Evolutionary conservation across 2,329 filamentous ascomycete genomes (phyloP).

Genomic region (Sphaceloma murrayae): DNA sequence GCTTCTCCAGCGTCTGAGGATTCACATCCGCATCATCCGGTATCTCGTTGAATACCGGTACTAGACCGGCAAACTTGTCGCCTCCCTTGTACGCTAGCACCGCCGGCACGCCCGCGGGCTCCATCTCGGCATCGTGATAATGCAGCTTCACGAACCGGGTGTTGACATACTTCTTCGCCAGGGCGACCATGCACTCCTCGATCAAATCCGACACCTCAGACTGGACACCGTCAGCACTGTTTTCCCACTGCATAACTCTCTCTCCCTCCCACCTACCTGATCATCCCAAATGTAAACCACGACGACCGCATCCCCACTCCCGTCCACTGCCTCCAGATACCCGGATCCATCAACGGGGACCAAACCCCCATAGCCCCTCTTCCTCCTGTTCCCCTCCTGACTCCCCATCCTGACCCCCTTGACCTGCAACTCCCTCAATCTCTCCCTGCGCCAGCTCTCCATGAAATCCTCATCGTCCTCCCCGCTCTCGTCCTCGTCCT

Average conservation of each 20-base stretch:
- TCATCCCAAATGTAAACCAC: slow-evolving; percentile 91
- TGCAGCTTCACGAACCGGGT: slow-evolving; percentile 86
- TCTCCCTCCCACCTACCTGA: slow-evolving; percentile 58
- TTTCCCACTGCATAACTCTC: too few species aligned
- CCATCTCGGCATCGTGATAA: slow-evolving; percentile 88
- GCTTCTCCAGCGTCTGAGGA: slow-evolving; percentile 47
- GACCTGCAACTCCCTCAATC: slow-evolving; percentile 61
- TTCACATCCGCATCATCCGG: slow-evolving; percentile 49
- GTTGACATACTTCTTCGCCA: slow-evolving; percentile 61
- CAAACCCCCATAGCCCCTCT: slow-evolving; percentile 63
- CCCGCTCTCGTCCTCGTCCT: slow-evolving; percentile 37
- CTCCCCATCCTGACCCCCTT: slow-evolving; percentile 1
- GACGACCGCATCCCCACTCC: slow-evolving; percentile 68
- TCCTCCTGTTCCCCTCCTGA: slow-evolving; percentile 16
- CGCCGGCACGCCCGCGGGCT: slow-evolving; percentile 76
- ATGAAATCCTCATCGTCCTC: slow-evolving; percentile 74
- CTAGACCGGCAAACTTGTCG: slow-evolving; percentile 82
- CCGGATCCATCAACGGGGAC: slow-evolving; percentile 80
- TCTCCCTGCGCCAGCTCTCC: slow-evolving; percentile 70
- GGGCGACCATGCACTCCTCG: slow-evolving; percentile 63
- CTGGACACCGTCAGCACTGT: slow-evolving; percentile 37
- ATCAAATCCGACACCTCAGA: slow-evolving; percentile 70
- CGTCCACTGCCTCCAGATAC: slow-evolving; percentile 94
- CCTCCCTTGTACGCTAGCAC: slow-evolving; percentile 81
- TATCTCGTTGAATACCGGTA: slow-evolving; percentile 78